A percentile compares a stretch with the other conserved stretches of the same genome.
These are phyloP conservation scores for Bipolaris zeicola DNA, from an alignment of 2,329 filamentous ascomycete species.

Conservation along the genomic window DNA sequence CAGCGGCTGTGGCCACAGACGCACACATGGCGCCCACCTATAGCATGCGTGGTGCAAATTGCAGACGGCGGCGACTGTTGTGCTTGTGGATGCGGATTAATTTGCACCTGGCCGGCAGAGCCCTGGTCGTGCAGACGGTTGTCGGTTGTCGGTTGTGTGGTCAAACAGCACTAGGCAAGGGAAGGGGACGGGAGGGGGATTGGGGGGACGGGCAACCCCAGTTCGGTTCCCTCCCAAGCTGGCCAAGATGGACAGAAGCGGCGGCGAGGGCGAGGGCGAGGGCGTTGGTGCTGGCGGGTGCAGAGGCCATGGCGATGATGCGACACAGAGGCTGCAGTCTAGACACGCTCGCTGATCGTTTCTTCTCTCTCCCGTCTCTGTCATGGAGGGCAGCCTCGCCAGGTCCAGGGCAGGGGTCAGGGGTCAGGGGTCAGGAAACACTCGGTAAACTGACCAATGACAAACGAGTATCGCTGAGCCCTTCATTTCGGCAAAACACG, in stretches of 20 bases:
- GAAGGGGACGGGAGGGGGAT: not conserved
- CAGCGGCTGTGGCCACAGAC: not conserved
- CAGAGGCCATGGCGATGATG: not conserved
- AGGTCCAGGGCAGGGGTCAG: not conserved
- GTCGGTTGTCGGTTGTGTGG: constrained; percentile 22
- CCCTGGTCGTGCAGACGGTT: constrained; percentile 26
- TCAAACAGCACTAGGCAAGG: constrained; percentile 29
- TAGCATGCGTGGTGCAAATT: constrained; percentile 7
- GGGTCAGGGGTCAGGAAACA: not conserved
- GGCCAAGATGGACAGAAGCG: not conserved
- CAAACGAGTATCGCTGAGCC: constrained; percentile 15
- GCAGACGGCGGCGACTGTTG: constrained; percentile 4
- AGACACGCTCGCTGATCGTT: not conserved
- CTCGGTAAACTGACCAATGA: constrained; percentile 19
- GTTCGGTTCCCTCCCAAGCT: not conserved
- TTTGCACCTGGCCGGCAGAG: constrained; percentile 21
- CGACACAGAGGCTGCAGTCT: not conserved
- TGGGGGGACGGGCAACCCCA: constrained; percentile 1
- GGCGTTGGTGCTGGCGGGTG: too few species aligned
- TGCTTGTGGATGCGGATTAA: constrained; percentile 19
- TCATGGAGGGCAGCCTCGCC: not conserved
- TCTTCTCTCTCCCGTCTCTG: not conserved
- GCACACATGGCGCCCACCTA: too few species aligned
- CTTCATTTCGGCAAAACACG: constrained; percentile 26
- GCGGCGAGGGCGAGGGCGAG: too few species aligned